Evolutionary conservation across 306 rosid genomes (phyloP).

Genomic region (Arachis stenosperma): DNA sequence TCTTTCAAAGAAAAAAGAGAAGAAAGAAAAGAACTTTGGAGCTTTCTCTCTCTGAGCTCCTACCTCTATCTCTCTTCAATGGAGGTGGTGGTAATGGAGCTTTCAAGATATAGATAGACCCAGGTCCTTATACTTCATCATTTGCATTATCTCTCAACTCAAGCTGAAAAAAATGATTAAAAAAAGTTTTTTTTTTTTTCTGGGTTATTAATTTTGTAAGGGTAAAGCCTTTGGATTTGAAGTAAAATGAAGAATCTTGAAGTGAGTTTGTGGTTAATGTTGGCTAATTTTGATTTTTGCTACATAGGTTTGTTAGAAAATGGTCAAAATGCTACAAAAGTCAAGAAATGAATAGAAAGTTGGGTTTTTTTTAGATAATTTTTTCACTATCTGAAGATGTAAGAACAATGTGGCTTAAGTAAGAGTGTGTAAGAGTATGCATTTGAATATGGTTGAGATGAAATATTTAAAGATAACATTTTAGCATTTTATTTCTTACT

Average conservation of each 20-base stretch:
- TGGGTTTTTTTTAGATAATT: not conserved
- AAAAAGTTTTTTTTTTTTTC: not conserved
- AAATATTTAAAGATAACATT: not conserved
- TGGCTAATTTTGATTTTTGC: not conserved
- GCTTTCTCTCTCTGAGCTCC: constrained; percentile 17
- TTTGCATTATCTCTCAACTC: not conserved
- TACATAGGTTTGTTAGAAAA: not conserved
- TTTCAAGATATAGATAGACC: constrained; percentile 43
- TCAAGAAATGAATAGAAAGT: constrained; percentile 6
- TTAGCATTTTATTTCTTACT: constrained; percentile 17
- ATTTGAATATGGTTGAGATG: not conserved
- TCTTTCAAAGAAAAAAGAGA: not conserved
- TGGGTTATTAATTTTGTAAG: not conserved
- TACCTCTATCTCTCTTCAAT: constrained; percentile 22
- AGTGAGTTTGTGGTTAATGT: not conserved
- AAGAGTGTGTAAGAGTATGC: not conserved
- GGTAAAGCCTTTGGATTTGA: constrained; percentile 1
- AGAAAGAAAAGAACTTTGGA: not conserved
- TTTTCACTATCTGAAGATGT: not conserved
- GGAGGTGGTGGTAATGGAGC: constrained; percentile 36
- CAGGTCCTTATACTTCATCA: constrained; percentile 48
- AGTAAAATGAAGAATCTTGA: not conserved
- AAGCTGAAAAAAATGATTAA: not conserved
- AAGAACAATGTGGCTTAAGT: constrained; percentile 18
- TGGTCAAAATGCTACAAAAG: not conserved